Evolutionary conservation across 768 basidiomycete genomes (phyloP).

Genomic region (Kondoa malvinella): DNA sequence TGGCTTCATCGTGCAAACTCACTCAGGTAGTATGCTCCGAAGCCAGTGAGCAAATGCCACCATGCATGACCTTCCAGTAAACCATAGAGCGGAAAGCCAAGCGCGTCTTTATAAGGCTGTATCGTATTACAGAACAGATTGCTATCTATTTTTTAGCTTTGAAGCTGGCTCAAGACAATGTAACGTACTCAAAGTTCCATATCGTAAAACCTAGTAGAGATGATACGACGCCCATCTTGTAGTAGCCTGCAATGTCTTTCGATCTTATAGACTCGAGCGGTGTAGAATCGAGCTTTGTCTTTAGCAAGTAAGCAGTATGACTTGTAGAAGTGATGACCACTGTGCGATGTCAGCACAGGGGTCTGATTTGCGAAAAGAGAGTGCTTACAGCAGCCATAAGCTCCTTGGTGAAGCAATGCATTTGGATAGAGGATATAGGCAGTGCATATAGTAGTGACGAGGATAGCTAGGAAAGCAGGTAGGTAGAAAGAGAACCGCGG

Average conservation of each 20-base stretch:
- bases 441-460: not conserved
- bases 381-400: too few relatives aligned
- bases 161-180: not conserved
- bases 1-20: too few relatives aligned
- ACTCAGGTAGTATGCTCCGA: not conserved
- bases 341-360: too few relatives aligned
- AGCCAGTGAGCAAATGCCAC: not conserved
- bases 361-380: too few relatives aligned
- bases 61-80: not conserved
- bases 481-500: not conserved
- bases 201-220: not conserved
- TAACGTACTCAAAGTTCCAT: not conserved
- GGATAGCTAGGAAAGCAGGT: not conserved
- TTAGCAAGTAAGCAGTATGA: not conserved
- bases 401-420: not conserved
- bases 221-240: not conserved
- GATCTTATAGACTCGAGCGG: not conserved
- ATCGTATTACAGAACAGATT: not conserved
- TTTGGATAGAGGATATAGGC: not conserved
- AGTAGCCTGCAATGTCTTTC: not conserved
- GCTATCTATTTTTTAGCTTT: not conserved
- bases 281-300: not conserved
- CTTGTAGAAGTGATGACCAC: not conserved
- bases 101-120: not conserved
- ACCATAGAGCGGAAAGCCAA: not conserved